Evolutionary conservation across 139 green algal genomes (phyloP).

Genomic region (Micractinium conductrix): DNA sequence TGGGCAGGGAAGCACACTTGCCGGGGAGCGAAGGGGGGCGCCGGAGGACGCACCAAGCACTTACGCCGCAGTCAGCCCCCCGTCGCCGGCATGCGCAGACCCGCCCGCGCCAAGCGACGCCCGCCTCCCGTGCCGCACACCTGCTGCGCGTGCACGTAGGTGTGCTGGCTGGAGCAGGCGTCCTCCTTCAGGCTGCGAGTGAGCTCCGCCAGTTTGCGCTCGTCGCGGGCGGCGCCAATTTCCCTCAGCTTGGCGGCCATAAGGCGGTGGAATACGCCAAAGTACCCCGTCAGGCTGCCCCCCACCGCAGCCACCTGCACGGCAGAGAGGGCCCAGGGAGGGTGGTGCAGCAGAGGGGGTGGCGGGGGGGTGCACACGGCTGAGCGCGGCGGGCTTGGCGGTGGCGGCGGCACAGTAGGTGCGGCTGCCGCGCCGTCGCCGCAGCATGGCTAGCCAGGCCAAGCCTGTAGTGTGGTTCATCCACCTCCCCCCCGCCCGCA

Average conservation of each 20-base stretch:
- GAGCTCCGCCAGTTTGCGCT: background rate
- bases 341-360: background rate
- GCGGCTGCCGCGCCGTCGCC: background rate
- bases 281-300: slow-evolving; percentile 71
- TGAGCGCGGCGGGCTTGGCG: no score
- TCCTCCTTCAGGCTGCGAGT: slow-evolving; percentile 36
- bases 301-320: slow-evolving; percentile 64
- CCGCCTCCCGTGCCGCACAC: slow-evolving; percentile 20
- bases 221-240: background rate
- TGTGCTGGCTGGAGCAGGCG: slow-evolving; percentile 63
- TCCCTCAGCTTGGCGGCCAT: slow-evolving; percentile 38
- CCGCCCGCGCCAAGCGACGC: no score
- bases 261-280: slow-evolving; percentile 80
- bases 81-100: no score
- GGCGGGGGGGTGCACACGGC: background rate
- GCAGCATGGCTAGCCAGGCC: no score
- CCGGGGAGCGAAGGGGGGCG: no score
- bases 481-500: background rate
- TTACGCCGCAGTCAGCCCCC: no score
- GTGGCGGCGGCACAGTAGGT: background rate
- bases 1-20: no score
- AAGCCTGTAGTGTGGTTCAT: no score
- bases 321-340: background rate
- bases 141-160: slow-evolving; percentile 75
- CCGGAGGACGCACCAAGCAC: no score